Base-by-base conservation (phyloP, 2,329 filamentous ascomycete genomes). In the Xylaria multiplex region DNA sequence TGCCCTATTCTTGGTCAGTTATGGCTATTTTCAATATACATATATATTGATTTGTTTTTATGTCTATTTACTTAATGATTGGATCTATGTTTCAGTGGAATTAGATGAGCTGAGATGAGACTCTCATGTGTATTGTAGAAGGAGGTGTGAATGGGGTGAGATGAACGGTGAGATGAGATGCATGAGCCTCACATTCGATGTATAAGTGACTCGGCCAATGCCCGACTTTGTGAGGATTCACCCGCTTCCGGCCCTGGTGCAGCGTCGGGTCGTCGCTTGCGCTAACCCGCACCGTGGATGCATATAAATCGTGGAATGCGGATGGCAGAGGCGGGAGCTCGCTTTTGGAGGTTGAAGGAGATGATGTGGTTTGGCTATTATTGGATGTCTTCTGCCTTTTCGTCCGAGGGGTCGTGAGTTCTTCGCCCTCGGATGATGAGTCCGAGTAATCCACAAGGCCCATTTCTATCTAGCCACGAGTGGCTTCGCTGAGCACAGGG, bases 191-290 rank as follows among this genome's bases (percentile, higher is more conserved):
- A 96, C 96, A 99, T 81, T 98, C 95, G 63, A 97, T 83, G 78
- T 97, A 98, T 52, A 98, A 77, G 79, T 98, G 95, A 40, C 90
- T 93, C 1, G 95, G 93, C 96, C 96, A 99, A 78, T 93, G 93
- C 66, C 96, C 96, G 65, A 89, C 87, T 30, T 95, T 83, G 79
- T 99, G 96, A 27, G 95, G 94, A 55, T 89, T 91, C 64, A 90
- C 86, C 48, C 96, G 88, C 76, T 90, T 93, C 52, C 95, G 89
- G 60, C 96, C 96, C 37, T 91, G 91, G 78, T 99, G 96, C 64
- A 98, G 83, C 66, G 85, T 84, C 0, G 95, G 93, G 75, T 97
- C 91, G 79, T 98, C 96, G 72, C 83, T 85, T 46, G 90, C 90
- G 78, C 91, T 92, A 69, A 91, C 84, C 68, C 95, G 89, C 58